Evolutionary conservation across 306 rosid genomes (phyloP).

Genomic region (Prunus padus): DNA sequence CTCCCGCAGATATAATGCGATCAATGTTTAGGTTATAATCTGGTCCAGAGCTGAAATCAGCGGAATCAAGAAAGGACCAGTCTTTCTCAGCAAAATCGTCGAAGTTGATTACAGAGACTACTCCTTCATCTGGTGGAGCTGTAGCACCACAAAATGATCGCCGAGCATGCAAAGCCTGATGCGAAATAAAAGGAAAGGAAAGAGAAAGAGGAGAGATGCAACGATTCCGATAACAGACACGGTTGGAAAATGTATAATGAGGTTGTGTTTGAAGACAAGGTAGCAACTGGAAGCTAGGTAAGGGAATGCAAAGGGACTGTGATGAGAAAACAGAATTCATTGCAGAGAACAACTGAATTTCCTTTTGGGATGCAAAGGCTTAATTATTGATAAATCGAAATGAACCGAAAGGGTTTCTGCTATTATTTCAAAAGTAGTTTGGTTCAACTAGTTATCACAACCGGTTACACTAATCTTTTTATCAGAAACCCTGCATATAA

Average conservation of each 20-base stretch:
- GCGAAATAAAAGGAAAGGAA: conserved; percentile 17
- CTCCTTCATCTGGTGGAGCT: conserved; percentile 49
- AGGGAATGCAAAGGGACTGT: conserved; percentile 28
- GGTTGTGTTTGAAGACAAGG: conserved; percentile 33
- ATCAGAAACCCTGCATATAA: neutral
- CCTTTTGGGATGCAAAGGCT: neutral
- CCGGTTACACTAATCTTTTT: neutral
- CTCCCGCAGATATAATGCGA: conserved; percentile 57
- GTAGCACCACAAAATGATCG: conserved; percentile 38
- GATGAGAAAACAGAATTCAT: conserved; percentile 59
- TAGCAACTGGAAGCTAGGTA: conserved; percentile 30
- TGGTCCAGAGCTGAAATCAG: conserved; percentile 20
- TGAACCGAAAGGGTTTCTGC: neutral
- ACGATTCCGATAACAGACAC: neutral
- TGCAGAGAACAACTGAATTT: conserved; percentile 21
- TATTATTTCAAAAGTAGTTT: neutral
- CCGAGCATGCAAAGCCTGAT: conserved; percentile 20
- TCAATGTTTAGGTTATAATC: conserved; percentile 35
- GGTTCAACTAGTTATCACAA: neutral
- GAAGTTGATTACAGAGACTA: conserved; percentile 45
- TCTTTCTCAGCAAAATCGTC: conserved; percentile 68
- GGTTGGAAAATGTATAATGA: neutral
- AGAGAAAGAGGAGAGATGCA: conserved; percentile 18
- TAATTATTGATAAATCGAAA: neutral
- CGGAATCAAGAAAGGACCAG: conserved; percentile 74